Evolutionary conservation across 108 stramenopile genomes (phyloP), one percentile per base, ranked within the genome.

Genomic region (Conticribra guillardii): DNA sequence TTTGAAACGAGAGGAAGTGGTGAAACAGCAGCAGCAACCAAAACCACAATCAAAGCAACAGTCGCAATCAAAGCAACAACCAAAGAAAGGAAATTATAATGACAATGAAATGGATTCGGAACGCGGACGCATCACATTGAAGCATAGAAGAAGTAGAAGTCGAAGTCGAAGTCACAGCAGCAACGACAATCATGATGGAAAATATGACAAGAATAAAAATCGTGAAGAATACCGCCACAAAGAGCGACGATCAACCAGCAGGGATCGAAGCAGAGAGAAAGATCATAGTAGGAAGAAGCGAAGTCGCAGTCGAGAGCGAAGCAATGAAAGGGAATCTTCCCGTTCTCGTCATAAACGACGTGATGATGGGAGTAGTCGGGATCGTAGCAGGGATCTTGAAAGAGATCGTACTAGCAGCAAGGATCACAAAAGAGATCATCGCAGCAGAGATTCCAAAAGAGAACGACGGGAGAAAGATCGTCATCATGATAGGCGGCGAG

Each of bases 171-270:
- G 21, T 24, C 11, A 45, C 21, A 45, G 41, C 19, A 24, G 65
- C 46, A 34, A 47, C 22, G 63, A 50, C 18, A 55, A 32, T 21
- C 24, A 45, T 33, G 32, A 44, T 17, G 4, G 57, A 47, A 75
- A 61, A 28, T 5, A 48, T 47, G 64, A 50, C 1, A 41, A 53
- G 37, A 62, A 73, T 56, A 46, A 64, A 51, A 54, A 69, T 27
- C 29, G 30, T 26, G 67, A 68, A 28, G 30, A 56, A 50, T 16
- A n/a, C 21, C 4, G 5, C 3, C 58, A 59, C 17, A 14, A 16
- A 1, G 5, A 3, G n/a, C 19, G 37, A 41, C 15, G 2, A 64
- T 28, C 15, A 31, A 47, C 52, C 27, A 50, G 33, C 22, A 30
- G 66, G 37, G 59, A 63, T 46, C 24, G 26, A 2, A 52, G 41